These are phyloP conservation scores for Samsoniella hepiali DNA, from an alignment of 2,329 filamentous ascomycete genomes.

Conservation along the genomic window DNA sequence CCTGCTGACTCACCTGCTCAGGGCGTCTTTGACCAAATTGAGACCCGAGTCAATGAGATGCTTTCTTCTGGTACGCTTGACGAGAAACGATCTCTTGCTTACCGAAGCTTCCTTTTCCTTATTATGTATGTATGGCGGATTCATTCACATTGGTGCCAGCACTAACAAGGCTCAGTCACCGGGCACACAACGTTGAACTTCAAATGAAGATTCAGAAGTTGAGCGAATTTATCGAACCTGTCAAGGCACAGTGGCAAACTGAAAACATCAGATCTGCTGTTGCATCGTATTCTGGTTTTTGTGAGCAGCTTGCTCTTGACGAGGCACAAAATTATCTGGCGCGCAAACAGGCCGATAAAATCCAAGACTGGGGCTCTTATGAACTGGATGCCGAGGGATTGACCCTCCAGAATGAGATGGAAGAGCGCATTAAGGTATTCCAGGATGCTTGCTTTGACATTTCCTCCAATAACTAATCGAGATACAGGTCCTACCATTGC, in stretches of 20 bases:
- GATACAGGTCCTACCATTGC: conserved; percentile 67
- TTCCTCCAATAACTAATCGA: neutral
- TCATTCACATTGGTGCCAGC: conserved; percentile 12
- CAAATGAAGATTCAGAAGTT: conserved; percentile 69
- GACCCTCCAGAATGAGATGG: conserved; percentile 72
- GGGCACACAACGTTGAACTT: conserved; percentile 70
- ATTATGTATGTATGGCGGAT: conserved; percentile 60
- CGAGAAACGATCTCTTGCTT: conserved; percentile 79
- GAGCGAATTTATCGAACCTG: conserved; percentile 74
- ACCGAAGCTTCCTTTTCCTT: conserved; percentile 88
- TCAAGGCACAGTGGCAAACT: conserved; percentile 76
- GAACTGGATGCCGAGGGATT: conserved; percentile 76
- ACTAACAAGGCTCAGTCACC: conserved; percentile 56
- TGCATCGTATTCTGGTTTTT: conserved; percentile 76
- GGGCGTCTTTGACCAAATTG: conserved; percentile 84
- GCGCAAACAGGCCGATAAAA: conserved; percentile 66
- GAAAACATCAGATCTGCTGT: conserved; percentile 65
- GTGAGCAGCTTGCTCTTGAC: conserved; percentile 72
- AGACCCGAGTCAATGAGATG: conserved; percentile 78
- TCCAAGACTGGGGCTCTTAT: conserved; percentile 79
- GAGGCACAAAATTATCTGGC: conserved; percentile 78
- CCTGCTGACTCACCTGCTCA: conserved; percentile 31
- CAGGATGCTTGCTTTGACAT: neutral
- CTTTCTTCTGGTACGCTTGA: conserved; percentile 69
- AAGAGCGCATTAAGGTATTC: conserved; percentile 66